A percentile compares a stretch with the other conserved stretches of the same genome.
phyloP scores from a whole-genome alignment of 306 rosid genomes.

The Prunus mume region DNA sequence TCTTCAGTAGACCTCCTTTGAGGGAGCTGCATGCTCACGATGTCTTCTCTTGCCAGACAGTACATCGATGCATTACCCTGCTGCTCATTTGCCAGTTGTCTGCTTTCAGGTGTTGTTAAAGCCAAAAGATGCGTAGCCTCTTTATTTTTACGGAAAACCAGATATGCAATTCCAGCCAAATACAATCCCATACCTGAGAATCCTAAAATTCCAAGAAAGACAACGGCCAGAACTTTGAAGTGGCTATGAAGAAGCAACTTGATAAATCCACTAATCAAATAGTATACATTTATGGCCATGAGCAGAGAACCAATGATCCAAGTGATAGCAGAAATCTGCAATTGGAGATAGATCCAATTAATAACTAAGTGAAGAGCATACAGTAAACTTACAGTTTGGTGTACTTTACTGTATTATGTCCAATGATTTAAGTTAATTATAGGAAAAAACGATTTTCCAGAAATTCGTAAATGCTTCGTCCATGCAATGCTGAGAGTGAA shows the following conservation, averaged over 20 bases:
- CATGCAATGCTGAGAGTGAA: neutral
- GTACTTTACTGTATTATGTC: too few species aligned
- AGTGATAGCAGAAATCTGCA: slow-evolving; percentile 69
- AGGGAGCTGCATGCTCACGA: slow-evolving; percentile 88
- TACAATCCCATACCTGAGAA: slow-evolving; percentile 74
- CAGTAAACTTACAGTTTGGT: too few species aligned
- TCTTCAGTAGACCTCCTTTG: slow-evolving; percentile 52
- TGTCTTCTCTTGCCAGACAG: slow-evolving; percentile 68
- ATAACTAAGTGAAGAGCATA: neutral
- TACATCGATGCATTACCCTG: slow-evolving; percentile 40
- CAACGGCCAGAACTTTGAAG: slow-evolving; percentile 39
- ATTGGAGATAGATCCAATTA: neutral
- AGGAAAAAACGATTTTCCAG: neutral
- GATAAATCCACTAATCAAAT: slow-evolving; percentile 58
- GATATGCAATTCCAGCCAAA: slow-evolving; percentile 71
- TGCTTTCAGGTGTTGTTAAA: slow-evolving; percentile 59
- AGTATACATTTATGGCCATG: slow-evolving; percentile 85
- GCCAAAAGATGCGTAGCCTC: slow-evolving; percentile 59
- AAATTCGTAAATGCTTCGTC: neutral
- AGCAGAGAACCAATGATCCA: slow-evolving; percentile 69
- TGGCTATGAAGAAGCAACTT: slow-evolving; percentile 65
- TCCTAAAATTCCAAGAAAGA: slow-evolving; percentile 76
- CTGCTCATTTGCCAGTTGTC: slow-evolving; percentile 41
- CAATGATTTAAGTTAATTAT: too few species aligned
- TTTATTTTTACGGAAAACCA: slow-evolving; percentile 68